phyloP scores from a whole-genome alignment of 768 basidiomycete genomes.

The Russula compacta region DNA sequence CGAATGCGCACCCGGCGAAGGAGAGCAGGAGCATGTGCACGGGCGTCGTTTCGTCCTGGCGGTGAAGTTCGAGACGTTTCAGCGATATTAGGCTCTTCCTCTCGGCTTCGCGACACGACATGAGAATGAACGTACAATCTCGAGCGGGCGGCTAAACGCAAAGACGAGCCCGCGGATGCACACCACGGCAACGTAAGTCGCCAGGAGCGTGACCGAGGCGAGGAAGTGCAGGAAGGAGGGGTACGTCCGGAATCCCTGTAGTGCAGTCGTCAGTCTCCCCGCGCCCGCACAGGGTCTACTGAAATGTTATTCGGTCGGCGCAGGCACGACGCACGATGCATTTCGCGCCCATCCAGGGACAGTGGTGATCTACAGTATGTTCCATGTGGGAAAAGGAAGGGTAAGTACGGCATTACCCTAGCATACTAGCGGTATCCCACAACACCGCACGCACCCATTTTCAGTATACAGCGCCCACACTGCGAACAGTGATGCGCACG shows the following conservation, averaged over 20 bases:
- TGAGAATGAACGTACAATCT: constrained; percentile 41
- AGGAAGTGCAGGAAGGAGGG: constrained; percentile 79
- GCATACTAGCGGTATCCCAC: neutral
- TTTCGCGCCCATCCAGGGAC: constrained; percentile 70
- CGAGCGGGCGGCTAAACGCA: constrained; percentile 54
- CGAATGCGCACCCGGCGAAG: constrained; percentile 49
- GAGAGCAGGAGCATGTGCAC: constrained; percentile 61
- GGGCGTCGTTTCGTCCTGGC: constrained; percentile 54
- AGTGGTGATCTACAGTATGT: constrained; percentile 61
- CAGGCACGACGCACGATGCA: constrained; percentile 51
- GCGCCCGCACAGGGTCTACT: neutral
- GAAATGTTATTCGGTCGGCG: neutral
- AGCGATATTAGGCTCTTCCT: neutral
- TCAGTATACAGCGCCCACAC: constrained; percentile 73
- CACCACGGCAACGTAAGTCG: constrained; percentile 50
- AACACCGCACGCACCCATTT: constrained; percentile 54
- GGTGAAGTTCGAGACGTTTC: neutral
- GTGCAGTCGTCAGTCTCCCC: neutral
- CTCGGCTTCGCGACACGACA: neutral
- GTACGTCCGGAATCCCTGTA: constrained; percentile 74
- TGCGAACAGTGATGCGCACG: constrained; percentile 68
- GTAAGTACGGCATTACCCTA: neutral
- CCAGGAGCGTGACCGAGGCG: constrained; percentile 49
- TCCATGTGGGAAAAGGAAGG: neutral
- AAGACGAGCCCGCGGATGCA: constrained; percentile 47